Conservation (phyloP, 441 rosid species). For the Flueggea neowawraea region DNA sequence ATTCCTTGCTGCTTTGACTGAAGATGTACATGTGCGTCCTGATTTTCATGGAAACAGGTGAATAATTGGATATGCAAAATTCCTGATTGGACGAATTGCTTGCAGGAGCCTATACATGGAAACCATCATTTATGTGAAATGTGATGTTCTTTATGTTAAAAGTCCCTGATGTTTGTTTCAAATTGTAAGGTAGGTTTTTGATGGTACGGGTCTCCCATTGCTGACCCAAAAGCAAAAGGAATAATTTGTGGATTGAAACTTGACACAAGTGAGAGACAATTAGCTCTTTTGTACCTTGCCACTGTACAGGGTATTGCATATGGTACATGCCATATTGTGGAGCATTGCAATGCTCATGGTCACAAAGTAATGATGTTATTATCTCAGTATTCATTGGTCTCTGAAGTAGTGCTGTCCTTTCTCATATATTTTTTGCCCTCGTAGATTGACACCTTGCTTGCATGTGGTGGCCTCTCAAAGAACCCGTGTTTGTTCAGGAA, state of each 20-base stretch:
- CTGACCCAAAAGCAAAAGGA: slow-evolving; percentile 90
- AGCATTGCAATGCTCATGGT: slow-evolving; percentile 92
- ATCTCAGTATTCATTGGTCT: background rate
- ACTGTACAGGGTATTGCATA: slow-evolving; percentile 87
- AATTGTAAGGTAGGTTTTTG: slow-evolving; percentile 9
- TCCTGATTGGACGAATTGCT: background rate
- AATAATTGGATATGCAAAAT: background rate
- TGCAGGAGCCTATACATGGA: background rate
- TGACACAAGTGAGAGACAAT: slow-evolving; percentile 73
- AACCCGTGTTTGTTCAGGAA: slow-evolving; percentile 79
- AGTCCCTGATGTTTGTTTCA: no score
- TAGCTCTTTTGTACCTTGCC: slow-evolving; percentile 87
- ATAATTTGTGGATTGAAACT: slow-evolving; percentile 75
- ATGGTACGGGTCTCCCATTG: slow-evolving; percentile 80
- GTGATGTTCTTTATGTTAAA: no score
- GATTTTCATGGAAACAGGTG: slow-evolving; percentile 98
- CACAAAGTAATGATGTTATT: slow-evolving; percentile 47
- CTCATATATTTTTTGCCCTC: slow-evolving; percentile 9
- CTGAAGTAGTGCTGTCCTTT: background rate
- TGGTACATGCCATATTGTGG: slow-evolving; percentile 89
- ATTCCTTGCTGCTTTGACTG: slow-evolving; percentile 81
- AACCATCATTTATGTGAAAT: no score
- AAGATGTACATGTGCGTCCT: slow-evolving; percentile 72
- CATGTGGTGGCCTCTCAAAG: slow-evolving; percentile 93
- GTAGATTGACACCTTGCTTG: slow-evolving; percentile 83